These are phyloP conservation scores for Pseudocercospora eumusae DNA, from an alignment of 2,329 filamentous ascomycete genomes.

Conservation along the genomic window DNA sequence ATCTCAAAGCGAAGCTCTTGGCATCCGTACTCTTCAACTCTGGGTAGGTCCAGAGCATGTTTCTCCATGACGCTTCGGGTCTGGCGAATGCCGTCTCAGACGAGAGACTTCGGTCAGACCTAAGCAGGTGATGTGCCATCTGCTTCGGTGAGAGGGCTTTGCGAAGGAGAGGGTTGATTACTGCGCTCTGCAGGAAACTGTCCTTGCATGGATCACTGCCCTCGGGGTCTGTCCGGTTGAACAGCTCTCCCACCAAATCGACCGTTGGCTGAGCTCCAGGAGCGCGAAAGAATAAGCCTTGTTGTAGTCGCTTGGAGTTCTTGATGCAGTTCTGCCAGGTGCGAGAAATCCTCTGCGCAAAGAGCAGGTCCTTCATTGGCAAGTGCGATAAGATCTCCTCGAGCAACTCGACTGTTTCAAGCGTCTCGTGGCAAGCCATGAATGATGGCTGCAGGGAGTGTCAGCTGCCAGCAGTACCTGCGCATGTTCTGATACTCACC, in stretches of 20 bases:
- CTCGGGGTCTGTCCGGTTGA: neutral
- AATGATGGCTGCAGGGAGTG: neutral
- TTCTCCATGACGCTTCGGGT: neutral
- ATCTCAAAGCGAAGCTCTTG: no score
- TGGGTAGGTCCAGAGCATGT: neutral
- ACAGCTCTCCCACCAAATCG: neutral
- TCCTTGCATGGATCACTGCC: neutral
- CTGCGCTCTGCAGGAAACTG: neutral
- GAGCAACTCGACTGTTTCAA: neutral
- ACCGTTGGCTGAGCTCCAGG: neutral
- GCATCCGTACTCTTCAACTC: neutral
- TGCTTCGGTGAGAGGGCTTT: neutral
- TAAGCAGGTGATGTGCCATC: neutral
- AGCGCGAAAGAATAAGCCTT: conserved; percentile 4
- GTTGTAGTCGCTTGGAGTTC: neutral
- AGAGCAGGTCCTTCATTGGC: neutral
- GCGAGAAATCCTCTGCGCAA: neutral
- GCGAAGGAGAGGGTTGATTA: neutral
- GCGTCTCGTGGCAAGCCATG: neutral
- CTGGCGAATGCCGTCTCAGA: neutral
- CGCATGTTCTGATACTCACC: neutral
- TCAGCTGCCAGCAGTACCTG: neutral
- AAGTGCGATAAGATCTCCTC: neutral
- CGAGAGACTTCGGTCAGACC: neutral
- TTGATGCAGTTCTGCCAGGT: neutral